Evolutionary conservation across 2,329 filamentous ascomycete species (phyloP), one percentile per base, ranked within the genome.

Genomic region (Ophioceras dolichostomum): DNA sequence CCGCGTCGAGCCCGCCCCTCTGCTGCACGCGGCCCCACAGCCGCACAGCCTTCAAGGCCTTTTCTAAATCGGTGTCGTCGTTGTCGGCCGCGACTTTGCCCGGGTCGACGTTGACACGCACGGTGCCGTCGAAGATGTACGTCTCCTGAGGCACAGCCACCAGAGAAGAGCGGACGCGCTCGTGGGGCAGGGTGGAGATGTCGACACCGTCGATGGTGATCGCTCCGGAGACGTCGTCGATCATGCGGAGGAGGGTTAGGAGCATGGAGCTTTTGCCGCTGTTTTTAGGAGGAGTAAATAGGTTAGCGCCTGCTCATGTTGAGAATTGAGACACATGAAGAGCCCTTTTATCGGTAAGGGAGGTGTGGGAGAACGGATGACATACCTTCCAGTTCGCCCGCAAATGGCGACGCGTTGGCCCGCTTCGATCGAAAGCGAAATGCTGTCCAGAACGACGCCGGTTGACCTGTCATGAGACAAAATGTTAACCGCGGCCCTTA

Each of bases 61-160:
- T 24, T 6, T 37, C 5, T 18, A 52, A 48, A 6, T 37, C 41
- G 1, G 34, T 32, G 5, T 58, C 57, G 34, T 68, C 59, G 5
- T 58, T 57, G 34, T 68, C 59, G 2, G 55, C 53, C 20, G 53
- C 52, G 8, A 44, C 45, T 1, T 48, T 45, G 4, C 51, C 46
- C 0, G 69, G 68, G 41, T 73, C 67, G 1, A 65, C 54, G 38
- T 74, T 75, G 21, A 57, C 49, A 4, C 65, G 61, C 1, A 75
- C 54, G 0, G 56, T 65, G n/a, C 65, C 67, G 4, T 59, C 58
- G 12, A 73, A 52, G 13, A 67, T 58, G 44, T 70, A 61, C 1
- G 66, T 58, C 34, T 73, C 67, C 54, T 74, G 70, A 2, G 69
- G 61, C 4, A 73, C 49, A 5, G 59, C 59, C 20, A 64, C 59